Conservation (phyloP, 257 asterid species). For the Schizonepeta tenuifolia region DNA sequence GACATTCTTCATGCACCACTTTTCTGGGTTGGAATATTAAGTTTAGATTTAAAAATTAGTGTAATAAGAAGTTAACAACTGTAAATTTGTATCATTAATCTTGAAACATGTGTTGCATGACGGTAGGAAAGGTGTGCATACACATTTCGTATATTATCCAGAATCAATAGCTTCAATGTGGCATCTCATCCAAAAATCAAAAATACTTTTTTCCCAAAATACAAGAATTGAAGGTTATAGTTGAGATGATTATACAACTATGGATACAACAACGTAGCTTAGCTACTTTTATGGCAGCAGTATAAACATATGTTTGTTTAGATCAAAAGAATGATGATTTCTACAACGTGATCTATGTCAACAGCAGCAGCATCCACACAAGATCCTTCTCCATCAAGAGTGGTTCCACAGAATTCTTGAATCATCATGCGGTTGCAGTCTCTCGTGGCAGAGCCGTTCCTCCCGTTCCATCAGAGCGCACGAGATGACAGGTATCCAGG, state of each 20-base stretch:
- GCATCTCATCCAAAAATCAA: neutral
- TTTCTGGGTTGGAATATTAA: too few relatives aligned
- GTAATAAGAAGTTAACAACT: too few relatives aligned
- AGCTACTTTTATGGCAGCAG: constrained; percentile 4
- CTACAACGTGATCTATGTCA: constrained; percentile 24
- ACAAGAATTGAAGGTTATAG: neutral
- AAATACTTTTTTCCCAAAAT: neutral
- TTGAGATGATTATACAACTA: constrained; percentile 21
- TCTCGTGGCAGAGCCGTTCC: neutral
- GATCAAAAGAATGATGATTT: constrained; percentile 37
- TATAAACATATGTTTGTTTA: neutral
- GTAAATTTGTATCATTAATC: neutral
- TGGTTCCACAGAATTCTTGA: neutral
- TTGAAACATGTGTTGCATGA: neutral
- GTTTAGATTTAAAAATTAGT: too few relatives aligned
- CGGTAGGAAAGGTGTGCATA: neutral
- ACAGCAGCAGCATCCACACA: constrained; percentile 28
- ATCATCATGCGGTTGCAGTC: neutral
- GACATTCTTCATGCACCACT: too few relatives aligned
- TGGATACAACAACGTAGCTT: constrained; percentile 27
- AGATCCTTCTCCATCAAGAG: constrained; percentile 18
- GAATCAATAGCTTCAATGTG: neutral
- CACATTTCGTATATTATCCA: neutral
- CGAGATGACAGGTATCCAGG: neutral
- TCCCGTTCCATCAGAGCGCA: neutral